A percentile compares a stretch with the other conserved stretches of the same genome.
phyloP scores from a whole-genome alignment of 805 yeast genomes.

The Pichia paraexigua region DNA sequence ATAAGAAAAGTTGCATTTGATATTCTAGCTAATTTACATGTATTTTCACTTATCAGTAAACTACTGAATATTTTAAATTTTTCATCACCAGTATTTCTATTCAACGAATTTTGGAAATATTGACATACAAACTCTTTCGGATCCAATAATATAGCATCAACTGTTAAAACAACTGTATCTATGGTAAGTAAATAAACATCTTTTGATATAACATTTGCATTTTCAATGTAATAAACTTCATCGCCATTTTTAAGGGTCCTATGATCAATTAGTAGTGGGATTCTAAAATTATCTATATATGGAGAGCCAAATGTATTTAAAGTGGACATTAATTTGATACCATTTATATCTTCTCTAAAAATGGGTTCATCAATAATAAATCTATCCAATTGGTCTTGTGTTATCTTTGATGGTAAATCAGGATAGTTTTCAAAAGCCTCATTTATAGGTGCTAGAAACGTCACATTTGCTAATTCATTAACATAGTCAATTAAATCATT shows the following conservation, averaged over 20 bases:
- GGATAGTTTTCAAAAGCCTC: slow-evolving; percentile 46
- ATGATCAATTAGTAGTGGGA: slow-evolving; percentile 31
- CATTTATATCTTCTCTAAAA: slow-evolving; percentile 22
- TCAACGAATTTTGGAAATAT: slow-evolving; percentile 21
- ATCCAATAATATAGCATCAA: slow-evolving; percentile 37
- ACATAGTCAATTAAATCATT: slow-evolving; percentile 54
- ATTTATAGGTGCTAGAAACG: slow-evolving; percentile 75
- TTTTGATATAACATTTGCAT: slow-evolving; percentile 44
- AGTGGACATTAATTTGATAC: slow-evolving; percentile 22
- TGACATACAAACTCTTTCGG: slow-evolving; percentile 31
- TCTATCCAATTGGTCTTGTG: slow-evolving; percentile 17
- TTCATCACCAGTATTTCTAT: slow-evolving; percentile 13
- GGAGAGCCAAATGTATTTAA: slow-evolving; percentile 18
- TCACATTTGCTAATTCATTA: slow-evolving; percentile 52
- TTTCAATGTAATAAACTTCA: slow-evolving; percentile 31
- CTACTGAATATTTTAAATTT: slow-evolving; percentile 14
- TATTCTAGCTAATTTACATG: slow-evolving; percentile 16
- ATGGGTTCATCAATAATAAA: slow-evolving; percentile 31
- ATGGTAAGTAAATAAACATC: slow-evolving; percentile 56
- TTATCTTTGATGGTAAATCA: slow-evolving; percentile 3
- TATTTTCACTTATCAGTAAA: slow-evolving; percentile 14
- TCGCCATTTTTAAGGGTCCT: slow-evolving; percentile 11
- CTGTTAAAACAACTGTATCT: slow-evolving; percentile 59
- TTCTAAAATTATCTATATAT: slow-evolving; percentile 9
- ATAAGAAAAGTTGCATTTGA: slow-evolving; percentile 36